phyloP scores from a whole-genome alignment of 2,329 filamentous ascomycete species.

The Exophiala bonariae region DNA sequence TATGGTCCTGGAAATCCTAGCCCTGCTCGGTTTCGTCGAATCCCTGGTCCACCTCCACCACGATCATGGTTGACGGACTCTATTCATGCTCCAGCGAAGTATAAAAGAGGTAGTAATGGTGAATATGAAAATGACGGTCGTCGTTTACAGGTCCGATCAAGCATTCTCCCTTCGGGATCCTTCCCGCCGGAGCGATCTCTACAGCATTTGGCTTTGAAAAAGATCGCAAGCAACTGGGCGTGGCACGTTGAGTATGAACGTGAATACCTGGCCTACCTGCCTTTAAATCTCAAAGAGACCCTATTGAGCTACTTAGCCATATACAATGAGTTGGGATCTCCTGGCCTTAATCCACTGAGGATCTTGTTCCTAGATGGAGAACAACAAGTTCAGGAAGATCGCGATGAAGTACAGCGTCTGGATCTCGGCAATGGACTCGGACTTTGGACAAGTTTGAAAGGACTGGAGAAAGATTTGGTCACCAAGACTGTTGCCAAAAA shows the following conservation, averaged over 20 bases:
- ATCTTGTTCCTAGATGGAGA: constrained; percentile 45
- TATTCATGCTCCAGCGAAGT: constrained; percentile 18
- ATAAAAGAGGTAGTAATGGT: neutral
- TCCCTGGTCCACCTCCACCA: constrained; percentile 47
- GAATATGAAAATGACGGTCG: constrained; percentile 14
- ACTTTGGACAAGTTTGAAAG: constrained; percentile 48
- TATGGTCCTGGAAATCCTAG: constrained; percentile 21
- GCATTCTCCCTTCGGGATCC: constrained; percentile 38
- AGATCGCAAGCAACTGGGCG: constrained; percentile 57
- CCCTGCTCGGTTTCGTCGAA: constrained; percentile 38
- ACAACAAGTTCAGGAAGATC: constrained; percentile 20
- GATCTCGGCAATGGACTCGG: constrained; percentile 56
- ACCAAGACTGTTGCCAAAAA: neutral
- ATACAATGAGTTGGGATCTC: constrained; percentile 41
- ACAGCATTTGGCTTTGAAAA: constrained; percentile 52
- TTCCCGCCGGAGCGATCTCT: constrained; percentile 46
- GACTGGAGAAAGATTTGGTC: constrained; percentile 47
- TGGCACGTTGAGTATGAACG: constrained; percentile 59
- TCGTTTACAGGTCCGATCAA: constrained; percentile 20
- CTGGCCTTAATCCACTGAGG: constrained; percentile 46
- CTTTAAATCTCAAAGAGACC: constrained; percentile 51
- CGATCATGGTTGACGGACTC: constrained; percentile 43
- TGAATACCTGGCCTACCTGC: constrained; percentile 53
- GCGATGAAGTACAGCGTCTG: constrained; percentile 49
- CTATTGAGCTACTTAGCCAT: constrained; percentile 58